Base-by-base conservation (phyloP, 345 rosid species). In the Hibiscus mutabilis region DNA sequence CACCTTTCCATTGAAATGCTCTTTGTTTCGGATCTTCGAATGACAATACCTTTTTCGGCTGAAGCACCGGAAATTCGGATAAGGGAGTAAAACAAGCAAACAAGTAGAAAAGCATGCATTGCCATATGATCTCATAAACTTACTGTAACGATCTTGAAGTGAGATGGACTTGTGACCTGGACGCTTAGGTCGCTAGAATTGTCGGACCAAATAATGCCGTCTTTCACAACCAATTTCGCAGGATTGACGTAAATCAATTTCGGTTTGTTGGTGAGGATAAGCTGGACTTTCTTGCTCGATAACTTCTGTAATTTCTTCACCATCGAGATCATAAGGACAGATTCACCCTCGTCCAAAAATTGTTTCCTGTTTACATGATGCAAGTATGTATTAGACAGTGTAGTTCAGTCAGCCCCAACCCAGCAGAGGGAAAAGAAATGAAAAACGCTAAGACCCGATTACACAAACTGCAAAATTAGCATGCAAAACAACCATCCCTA, bases 241-340 rank as follows among this genome's bases (percentile, higher is more conserved):
- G 98, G 98, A 68, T 95, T 96, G 33, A 92, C 97, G 18, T 92
- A 92, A 49, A 95, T 86, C 75, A 95, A 76, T 82, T 82, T 95
- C 16, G 99, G 99, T 9, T 53, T 53, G 24, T 18, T 18, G 57
- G 57, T 53, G 18, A 53, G 57, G 57, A 53, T 53, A 53, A 95
- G 96, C 83, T 95, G 98, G 83, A 95, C 98, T 74, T 95, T 95
- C 84, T 95, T 92, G 87, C 86, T 95, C 3, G 99, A 83, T 77
- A 92, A 60, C 79, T 95, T 95, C 84, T 85, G 91, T 70, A 92
- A 73, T 86, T 90, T 92, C 88, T 92, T 95, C 80, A 95, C 96
- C 81, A 89, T 86, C 25, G 99, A 89, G 79, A 92, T 92, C 99
- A 95, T 92, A 52, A 92, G 78, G 79, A 92, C 91, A n/a, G 98